A percentile compares a stretch with the other conserved stretches of the same genome.
Conservation (phyloP, 2,329 filamentous ascomycete genomes). For the Cordyceps tenuipes region DNA sequence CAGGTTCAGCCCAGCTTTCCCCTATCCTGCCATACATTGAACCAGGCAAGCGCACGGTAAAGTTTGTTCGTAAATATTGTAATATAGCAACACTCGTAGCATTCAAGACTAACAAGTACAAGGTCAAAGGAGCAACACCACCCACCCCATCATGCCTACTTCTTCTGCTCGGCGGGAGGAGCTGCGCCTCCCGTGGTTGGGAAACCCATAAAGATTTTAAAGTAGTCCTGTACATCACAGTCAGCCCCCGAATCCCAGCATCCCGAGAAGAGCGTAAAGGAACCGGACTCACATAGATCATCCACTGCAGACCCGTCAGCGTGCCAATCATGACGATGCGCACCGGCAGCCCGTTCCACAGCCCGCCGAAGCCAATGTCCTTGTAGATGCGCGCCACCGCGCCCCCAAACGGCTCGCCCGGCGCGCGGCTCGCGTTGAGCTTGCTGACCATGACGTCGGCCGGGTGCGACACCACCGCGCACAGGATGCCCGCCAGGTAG, state of each 20-base stretch:
- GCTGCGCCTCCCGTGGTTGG: conserved; percentile 69
- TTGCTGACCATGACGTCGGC: conserved; percentile 91
- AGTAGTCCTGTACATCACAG: conserved; percentile 52
- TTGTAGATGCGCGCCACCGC: conserved; percentile 76
- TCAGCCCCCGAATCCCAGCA: conserved; percentile 12
- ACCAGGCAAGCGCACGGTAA: neutral
- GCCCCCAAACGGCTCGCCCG: conserved; percentile 69
- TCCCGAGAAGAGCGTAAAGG: neutral
- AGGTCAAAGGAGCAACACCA: neutral
- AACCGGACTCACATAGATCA: conserved; percentile 62
- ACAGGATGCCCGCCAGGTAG: conserved; percentile 82
- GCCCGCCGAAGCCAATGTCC: conserved; percentile 77
- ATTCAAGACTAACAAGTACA: neutral
- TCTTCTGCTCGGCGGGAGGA: conserved; percentile 40
- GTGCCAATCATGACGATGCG: conserved; percentile 84
- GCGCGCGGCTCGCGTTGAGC: conserved; percentile 68
- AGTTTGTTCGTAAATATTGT: neutral
- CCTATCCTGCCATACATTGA: neutral
- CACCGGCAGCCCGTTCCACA: conserved; percentile 86
- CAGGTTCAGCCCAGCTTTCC: too few relatives aligned
- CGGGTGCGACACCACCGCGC: conserved; percentile 72
- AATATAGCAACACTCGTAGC: neutral
- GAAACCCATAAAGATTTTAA: conserved; percentile 84
- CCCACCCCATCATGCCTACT: neutral
- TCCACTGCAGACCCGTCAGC: conserved; percentile 80